These are phyloP conservation scores for Backusella circina DNA, from an alignment of 192 early-diverging fungal genomes.

Conservation along the genomic window DNA sequence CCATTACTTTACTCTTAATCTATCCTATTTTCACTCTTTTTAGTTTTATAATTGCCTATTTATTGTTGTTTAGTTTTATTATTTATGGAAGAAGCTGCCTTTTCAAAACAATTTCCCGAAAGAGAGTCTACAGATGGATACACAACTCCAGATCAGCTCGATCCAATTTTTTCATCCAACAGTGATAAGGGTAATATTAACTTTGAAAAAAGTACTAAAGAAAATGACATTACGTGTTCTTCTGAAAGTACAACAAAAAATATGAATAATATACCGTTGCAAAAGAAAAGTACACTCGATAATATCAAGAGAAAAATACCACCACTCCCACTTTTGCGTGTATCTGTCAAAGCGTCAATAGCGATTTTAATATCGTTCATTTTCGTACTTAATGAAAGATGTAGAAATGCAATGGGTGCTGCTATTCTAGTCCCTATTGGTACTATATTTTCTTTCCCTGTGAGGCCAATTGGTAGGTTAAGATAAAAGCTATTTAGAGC, in stretches of 20 bases:
- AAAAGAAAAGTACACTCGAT: not conserved
- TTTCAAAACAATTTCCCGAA: not conserved
- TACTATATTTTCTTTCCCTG: conserved; percentile 20
- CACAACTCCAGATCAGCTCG: not conserved
- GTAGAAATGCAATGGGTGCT: conserved; percentile 6
- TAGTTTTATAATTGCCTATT: not conserved
- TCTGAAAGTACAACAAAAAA: not conserved
- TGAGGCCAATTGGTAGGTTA: conserved; percentile 13
- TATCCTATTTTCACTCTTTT: not conserved
- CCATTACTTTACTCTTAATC: not conserved
- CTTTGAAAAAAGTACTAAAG: not conserved
- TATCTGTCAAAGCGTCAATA: conserved; percentile 19
- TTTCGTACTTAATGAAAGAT: not conserved
- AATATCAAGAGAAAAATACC: not conserved
- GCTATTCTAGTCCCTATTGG: conserved; percentile 3
- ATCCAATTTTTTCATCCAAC: not conserved
- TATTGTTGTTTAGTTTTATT: not conserved
- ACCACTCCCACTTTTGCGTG: conserved; percentile 2
- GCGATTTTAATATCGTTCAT: conserved; percentile 11
- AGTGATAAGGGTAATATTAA: not conserved
- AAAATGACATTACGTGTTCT: not conserved
- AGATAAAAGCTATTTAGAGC: not conserved
- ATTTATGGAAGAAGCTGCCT: not conserved
- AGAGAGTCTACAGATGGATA: not conserved
- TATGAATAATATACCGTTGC: not conserved